These are phyloP conservation scores for Neurospora pannonica DNA, from an alignment of 495 filamentous ascomycete genomes.

Conservation along the genomic window DNA sequence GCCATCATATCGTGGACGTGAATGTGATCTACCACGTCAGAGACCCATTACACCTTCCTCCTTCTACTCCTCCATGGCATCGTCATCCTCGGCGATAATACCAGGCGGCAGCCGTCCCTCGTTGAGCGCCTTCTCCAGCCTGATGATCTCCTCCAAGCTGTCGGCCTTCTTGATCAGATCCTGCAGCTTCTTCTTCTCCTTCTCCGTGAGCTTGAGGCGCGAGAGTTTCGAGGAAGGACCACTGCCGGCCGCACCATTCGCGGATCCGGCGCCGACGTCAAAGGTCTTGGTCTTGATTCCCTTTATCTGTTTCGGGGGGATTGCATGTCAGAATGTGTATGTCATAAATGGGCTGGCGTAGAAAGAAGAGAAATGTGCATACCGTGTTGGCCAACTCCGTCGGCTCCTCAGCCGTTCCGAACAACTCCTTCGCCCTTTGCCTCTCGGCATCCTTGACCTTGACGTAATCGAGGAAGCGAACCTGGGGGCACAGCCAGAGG, in stretches of 20 bases:
- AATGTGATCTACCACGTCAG: background rate
- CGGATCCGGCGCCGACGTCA: constrained; percentile 45
- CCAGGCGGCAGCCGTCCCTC: constrained; percentile 76
- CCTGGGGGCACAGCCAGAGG: constrained; percentile 71
- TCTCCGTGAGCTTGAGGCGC: constrained; percentile 51
- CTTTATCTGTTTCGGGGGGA: constrained; percentile 54
- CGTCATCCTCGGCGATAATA: constrained; percentile 40
- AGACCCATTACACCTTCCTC: background rate
- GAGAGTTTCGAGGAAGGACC: constrained; percentile 51
- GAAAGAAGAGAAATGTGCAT: background rate
- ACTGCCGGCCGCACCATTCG: constrained; percentile 23
- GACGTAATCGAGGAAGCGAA: constrained; percentile 88
- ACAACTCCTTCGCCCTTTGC: constrained; percentile 61
- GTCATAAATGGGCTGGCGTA: background rate
- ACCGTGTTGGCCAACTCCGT: constrained; percentile 54
- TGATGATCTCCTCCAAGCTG: constrained; percentile 74
- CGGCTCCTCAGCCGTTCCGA: constrained; percentile 67
- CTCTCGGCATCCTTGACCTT: constrained; percentile 86
- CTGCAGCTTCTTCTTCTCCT: constrained; percentile 62
- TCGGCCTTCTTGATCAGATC: constrained; percentile 60
- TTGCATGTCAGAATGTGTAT: background rate
- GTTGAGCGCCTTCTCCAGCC: constrained; percentile 73
- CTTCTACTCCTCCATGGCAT: constrained; percentile 41
- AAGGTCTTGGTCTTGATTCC: constrained; percentile 78
- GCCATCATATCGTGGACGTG: background rate